Conservation (phyloP, 1,139 yeast species). For the Candida glucosophila region DNA sequence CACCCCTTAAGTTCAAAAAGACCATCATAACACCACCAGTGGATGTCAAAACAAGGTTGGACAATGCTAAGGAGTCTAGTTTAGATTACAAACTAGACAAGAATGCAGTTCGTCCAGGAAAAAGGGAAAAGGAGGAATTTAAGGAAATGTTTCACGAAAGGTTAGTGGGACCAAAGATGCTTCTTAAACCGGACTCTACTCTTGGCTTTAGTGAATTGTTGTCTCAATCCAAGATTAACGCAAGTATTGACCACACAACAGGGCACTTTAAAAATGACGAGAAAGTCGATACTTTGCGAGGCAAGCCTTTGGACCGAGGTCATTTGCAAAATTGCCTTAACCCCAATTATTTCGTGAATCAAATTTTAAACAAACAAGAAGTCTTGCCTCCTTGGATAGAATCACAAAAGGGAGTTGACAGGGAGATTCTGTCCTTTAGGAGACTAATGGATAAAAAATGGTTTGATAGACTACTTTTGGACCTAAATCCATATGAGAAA, state of each 20-base stretch:
- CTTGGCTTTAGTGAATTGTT: slow-evolving; percentile 45
- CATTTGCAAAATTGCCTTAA: slow-evolving; percentile 54
- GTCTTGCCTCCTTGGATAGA: slow-evolving; percentile 88
- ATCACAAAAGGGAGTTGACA: slow-evolving; percentile 53
- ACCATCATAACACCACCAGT: slow-evolving; percentile 18
- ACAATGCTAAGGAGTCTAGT: slow-evolving; percentile 55
- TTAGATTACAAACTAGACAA: slow-evolving; percentile 54
- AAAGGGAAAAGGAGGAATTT: slow-evolving; percentile 39
- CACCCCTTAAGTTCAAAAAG: slow-evolving; percentile 27
- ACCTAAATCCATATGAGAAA: slow-evolving; percentile 11
- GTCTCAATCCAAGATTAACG: slow-evolving; percentile 71
- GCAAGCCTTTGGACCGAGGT: slow-evolving; percentile 45
- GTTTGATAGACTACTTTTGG: slow-evolving; percentile 27
- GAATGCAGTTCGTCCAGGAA: slow-evolving; percentile 5
- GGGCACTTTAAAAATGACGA: slow-evolving; percentile 54
- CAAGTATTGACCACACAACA: slow-evolving; percentile 47
- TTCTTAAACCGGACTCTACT: slow-evolving; percentile 33
- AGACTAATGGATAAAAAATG: slow-evolving; percentile 34
- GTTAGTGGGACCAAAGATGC: slow-evolving; percentile 50
- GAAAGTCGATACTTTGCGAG: slow-evolving; percentile 45
- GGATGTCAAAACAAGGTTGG: slow-evolving; percentile 24
- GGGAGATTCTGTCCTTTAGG: slow-evolving; percentile 39
- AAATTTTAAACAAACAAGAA: slow-evolving; percentile 64
- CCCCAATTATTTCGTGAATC: slow-evolving; percentile 35
- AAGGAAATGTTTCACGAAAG: slow-evolving; percentile 56